A percentile compares a stretch with the other conserved stretches of the same genome.
phyloP scores from a whole-genome alignment of 2,329 filamentous ascomycete genomes.

The Fusarium beomiforme region DNA sequence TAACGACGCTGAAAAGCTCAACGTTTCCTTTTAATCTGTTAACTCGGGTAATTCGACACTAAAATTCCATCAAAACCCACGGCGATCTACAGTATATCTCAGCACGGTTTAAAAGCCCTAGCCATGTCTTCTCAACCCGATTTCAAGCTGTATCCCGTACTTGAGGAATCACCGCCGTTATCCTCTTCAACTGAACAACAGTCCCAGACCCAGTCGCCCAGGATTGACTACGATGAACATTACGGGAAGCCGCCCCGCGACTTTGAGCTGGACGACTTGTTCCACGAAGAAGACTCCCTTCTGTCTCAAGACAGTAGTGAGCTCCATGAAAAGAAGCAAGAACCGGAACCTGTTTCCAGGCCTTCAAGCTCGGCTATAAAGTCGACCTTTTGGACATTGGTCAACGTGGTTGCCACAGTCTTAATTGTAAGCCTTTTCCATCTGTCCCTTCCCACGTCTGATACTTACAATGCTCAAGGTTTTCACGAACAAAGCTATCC shows the following conservation, averaged over 20 bases:
- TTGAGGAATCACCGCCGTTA: fast-evolving
- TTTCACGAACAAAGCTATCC: neutral
- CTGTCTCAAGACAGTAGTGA: neutral
- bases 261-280: neutral
- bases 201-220: neutral
- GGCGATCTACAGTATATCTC: too few relatives aligned
- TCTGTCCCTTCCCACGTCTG: fast-evolving
- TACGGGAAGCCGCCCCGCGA: neutral
- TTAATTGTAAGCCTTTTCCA: neutral
- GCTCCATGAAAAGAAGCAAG: neutral
- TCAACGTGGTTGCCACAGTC: neutral
- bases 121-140: neutral
- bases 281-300: neutral
- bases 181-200: neutral
- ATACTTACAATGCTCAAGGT: neutral
- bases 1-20: too few relatives aligned
- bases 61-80: too few relatives aligned
- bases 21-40: too few relatives aligned
- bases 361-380: neutral
- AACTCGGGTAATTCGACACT: too few relatives aligned
- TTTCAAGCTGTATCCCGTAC: neutral
- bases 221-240: neutral
- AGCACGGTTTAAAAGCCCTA: too few relatives aligned
- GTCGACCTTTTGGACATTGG: neutral
- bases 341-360: neutral